Conservation (phyloP, 495 filamentous ascomycete genomes). For the Astrothelium subdiscretum region DNA sequence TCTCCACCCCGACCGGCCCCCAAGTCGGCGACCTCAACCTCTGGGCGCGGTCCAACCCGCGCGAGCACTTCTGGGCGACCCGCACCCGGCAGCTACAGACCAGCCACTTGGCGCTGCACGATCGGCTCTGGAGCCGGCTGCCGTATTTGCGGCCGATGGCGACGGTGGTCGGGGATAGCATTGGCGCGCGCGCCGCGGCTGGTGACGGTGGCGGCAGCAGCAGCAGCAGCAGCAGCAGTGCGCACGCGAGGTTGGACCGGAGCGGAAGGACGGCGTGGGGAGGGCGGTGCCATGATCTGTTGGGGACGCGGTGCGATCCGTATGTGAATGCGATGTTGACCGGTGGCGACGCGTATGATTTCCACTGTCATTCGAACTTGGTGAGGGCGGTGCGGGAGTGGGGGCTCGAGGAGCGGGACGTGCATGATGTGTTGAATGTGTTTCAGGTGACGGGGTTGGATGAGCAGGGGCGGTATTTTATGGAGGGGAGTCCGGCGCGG, state of each 20-base stretch:
- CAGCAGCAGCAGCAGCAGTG: conserved; percentile 28
- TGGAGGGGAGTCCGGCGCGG: conserved; percentile 60
- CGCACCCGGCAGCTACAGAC: conserved; percentile 67
- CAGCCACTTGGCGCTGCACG: conserved; percentile 55
- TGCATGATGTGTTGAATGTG: conserved; percentile 72
- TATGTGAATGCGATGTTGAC: conserved; percentile 59
- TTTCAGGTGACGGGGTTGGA: conserved; percentile 72
- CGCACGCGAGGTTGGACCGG: conserved; percentile 21
- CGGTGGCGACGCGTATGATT: conserved; percentile 58
- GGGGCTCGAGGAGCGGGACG: conserved; percentile 57
- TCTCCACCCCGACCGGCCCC: conserved; percentile 62
- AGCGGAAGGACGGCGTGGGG: conserved; percentile 28
- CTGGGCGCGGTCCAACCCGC: conserved; percentile 63
- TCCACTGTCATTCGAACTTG: conserved; percentile 73
- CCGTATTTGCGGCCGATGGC: conserved; percentile 65
- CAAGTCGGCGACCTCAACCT: conserved; percentile 77
- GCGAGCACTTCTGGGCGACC: conserved; percentile 69
- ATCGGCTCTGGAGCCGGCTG: conserved; percentile 65
- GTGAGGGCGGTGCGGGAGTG: conserved; percentile 56
- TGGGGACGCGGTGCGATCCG: conserved; percentile 68
- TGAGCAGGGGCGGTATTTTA: conserved; percentile 61
- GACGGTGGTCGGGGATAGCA: conserved; percentile 58
- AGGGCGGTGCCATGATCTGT: conserved; percentile 55
- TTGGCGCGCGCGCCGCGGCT: conserved; percentile 39
- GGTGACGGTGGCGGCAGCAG: conserved; percentile 36